Conservation (phyloP, 768 basidiomycete genomes). For the Tulasnella calospora region DNA sequence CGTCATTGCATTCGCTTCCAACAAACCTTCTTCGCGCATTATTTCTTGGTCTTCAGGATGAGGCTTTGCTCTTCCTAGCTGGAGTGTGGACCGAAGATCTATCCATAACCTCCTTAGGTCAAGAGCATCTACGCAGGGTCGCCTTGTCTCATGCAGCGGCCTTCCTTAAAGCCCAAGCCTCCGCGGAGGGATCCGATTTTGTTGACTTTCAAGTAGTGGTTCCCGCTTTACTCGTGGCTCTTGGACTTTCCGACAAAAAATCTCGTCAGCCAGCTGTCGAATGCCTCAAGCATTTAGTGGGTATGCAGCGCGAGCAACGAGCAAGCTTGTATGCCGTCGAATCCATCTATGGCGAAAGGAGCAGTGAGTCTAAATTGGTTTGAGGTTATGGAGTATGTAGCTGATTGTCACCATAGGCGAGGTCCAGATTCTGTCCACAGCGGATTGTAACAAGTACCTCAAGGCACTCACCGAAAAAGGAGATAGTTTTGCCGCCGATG, state of each 20-base stretch:
- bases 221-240: constrained; percentile 59
- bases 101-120: not conserved
- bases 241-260: constrained; percentile 45
- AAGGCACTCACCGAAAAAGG: constrained; percentile 26
- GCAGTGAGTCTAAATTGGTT: constrained; percentile 43
- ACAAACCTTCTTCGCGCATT: constrained; percentile 55
- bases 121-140: constrained; percentile 41
- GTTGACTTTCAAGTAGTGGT: constrained; percentile 77
- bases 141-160: constrained; percentile 73
- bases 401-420: not conserved
- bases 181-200: constrained; percentile 38
- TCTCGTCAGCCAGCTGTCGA: constrained; percentile 52
- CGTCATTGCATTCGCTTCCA: constrained; percentile 48
- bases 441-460: constrained; percentile 58
- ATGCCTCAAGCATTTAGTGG: constrained; percentile 49
- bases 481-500: constrained; percentile 37
- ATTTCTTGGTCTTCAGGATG: constrained; percentile 64
- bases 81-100: constrained; percentile 51
- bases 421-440: constrained; percentile 65
- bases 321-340: constrained; percentile 67
- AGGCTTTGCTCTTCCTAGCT: constrained; percentile 73
- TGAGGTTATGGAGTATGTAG: not conserved
- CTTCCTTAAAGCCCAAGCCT: constrained; percentile 69
- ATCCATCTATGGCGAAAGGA: constrained; percentile 58
- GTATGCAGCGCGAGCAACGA: constrained; percentile 37